phyloP scores from a whole-genome alignment of 78 protist species.

The Guillardia theta region DNA sequence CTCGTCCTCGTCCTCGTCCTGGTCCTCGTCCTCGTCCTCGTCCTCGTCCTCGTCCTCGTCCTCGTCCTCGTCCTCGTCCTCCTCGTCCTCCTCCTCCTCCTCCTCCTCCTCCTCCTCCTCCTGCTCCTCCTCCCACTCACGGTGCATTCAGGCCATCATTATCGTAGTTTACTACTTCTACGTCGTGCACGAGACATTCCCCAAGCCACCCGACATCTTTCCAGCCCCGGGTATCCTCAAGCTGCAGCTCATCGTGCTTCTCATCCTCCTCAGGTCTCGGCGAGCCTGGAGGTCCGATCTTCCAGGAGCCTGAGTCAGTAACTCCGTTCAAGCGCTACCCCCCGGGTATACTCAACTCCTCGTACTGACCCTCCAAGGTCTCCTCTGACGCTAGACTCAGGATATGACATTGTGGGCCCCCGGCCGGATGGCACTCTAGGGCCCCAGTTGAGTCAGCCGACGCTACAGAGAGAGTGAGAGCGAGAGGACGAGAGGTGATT shows the following conservation, averaged over 20 bases:
- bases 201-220: background rate
- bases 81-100: background rate
- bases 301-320: background rate
- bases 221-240: background rate
- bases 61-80: background rate
- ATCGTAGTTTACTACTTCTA: background rate
- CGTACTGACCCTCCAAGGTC: no score
- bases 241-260: background rate
- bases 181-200: background rate
- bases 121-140: background rate
- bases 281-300: constrained; percentile 2
- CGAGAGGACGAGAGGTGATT: no score
- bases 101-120: background rate
- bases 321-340: background rate
- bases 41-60: background rate
- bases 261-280: background rate
- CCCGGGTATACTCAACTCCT: no score
- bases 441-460: background rate
- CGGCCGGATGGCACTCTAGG: background rate
- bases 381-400: no score
- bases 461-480: background rate
- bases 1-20: background rate
- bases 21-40: background rate
- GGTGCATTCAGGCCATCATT: background rate
- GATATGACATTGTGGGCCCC: background rate